Percentiles rank a stretch among this genome's conserved stretches.
These are phyloP conservation scores for Pleurotus salmoneostramineus DNA, from an alignment of 768 basidiomycete species.

Conservation along the genomic window DNA sequence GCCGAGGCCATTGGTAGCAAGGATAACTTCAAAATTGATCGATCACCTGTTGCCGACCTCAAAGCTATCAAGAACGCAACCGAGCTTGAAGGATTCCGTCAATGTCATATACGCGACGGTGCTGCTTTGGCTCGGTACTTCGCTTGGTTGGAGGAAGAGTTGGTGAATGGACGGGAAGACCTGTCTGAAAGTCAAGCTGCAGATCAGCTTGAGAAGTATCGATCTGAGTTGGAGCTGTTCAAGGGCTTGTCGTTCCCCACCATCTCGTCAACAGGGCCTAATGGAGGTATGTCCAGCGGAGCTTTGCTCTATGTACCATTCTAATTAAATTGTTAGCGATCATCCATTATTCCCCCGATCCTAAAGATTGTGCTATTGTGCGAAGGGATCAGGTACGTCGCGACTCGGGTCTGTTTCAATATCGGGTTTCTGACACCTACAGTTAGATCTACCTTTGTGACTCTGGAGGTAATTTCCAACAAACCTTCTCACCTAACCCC, in stretches of 20 bases:
- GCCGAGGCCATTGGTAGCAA: constrained; percentile 72
- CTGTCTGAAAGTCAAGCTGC: constrained; percentile 82
- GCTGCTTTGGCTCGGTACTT: constrained; percentile 87
- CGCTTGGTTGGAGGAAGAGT: constrained; percentile 88
- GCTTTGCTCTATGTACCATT: too few species aligned
- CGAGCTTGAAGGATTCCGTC: constrained; percentile 88
- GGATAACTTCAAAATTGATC: constrained; percentile 56
- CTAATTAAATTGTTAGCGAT: constrained; percentile 55
- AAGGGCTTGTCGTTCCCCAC: constrained; percentile 88
- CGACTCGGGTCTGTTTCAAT: too few species aligned
- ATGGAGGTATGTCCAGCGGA: constrained; percentile 75
- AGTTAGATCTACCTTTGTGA: constrained; percentile 41
- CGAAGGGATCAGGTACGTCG: constrained; percentile 49
- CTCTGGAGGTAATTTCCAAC: constrained; percentile 50
- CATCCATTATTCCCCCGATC: constrained; percentile 89
- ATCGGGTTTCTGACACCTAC: too few species aligned
- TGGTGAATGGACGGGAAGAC: constrained; percentile 49
- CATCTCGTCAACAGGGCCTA: constrained; percentile 90
- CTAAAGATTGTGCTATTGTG: constrained; percentile 68
- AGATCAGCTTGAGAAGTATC: constrained; percentile 70
- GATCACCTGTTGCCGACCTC: constrained; percentile 74
- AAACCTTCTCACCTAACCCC: not conserved
- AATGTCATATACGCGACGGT: constrained; percentile 87
- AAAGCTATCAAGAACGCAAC: constrained; percentile 78
- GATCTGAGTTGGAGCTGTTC: constrained; percentile 81